Evolutionary conservation across 2,329 filamentous ascomycete species (phyloP).

Genomic region (Colletotrichum sp.): DNA sequence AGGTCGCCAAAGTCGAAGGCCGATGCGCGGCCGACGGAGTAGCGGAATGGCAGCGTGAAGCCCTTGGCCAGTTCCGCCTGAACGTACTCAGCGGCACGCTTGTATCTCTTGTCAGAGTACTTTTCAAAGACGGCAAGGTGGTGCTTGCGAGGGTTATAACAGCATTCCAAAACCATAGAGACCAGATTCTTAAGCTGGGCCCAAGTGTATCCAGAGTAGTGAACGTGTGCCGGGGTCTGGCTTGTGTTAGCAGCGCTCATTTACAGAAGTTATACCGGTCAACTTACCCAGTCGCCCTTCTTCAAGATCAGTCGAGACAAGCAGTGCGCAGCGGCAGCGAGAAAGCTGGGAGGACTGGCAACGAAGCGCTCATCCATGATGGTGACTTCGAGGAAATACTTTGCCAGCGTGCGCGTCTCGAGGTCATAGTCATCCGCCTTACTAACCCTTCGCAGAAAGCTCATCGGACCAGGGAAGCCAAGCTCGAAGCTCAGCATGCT

Average conservation of each 20-base stretch:
- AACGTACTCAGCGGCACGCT: slow-evolving; percentile 82
- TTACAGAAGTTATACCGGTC: background rate
- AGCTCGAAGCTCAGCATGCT: slow-evolving; percentile 95
- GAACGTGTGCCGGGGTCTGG: slow-evolving; percentile 80
- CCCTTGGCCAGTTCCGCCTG: slow-evolving; percentile 73
- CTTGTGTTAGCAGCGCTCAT: slow-evolving; percentile 36
- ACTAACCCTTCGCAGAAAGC: slow-evolving; percentile 94
- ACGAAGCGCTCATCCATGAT: slow-evolving; percentile 99
- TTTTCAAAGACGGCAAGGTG: slow-evolving; percentile 91
- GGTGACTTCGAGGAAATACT: slow-evolving; percentile 96
- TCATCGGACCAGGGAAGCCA: slow-evolving; percentile 99
- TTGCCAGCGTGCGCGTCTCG: slow-evolving; percentile 92
- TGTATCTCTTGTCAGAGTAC: slow-evolving; percentile 87
- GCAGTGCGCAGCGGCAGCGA: slow-evolving; percentile 91
- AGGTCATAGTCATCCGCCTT: slow-evolving; percentile 98
- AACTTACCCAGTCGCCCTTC: slow-evolving; percentile 91
- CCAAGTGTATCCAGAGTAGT: slow-evolving; percentile 95
- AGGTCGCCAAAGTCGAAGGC: slow-evolving; percentile 16
- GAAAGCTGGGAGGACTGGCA: slow-evolving; percentile 85
- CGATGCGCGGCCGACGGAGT: slow-evolving; percentile 35
- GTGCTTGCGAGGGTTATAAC: slow-evolving; percentile 79
- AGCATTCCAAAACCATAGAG: slow-evolving; percentile 84
- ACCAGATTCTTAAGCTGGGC: slow-evolving; percentile 81
- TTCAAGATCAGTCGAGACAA: slow-evolving; percentile 85
- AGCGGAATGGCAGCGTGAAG: slow-evolving; percentile 56